A percentile compares a stretch with the other conserved stretches of the same genome.
phyloP scores from a whole-genome alignment of 805 yeast species.

The Saturnispora quitensis region DNA sequence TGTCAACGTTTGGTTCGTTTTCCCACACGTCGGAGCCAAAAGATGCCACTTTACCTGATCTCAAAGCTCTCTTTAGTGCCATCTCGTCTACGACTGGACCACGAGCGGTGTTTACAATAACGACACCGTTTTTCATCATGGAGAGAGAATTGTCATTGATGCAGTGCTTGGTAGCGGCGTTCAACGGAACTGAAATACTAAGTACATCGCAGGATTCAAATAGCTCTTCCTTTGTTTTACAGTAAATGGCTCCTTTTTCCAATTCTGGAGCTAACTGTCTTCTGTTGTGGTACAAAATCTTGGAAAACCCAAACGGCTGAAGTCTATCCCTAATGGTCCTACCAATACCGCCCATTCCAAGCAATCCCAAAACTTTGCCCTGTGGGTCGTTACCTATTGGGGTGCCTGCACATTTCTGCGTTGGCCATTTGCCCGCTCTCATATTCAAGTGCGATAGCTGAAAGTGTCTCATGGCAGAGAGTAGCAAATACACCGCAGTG shows the following conservation, averaged over 20 bases:
- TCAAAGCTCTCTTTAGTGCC: slow-evolving; percentile 46
- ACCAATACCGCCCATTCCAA: slow-evolving; percentile 90
- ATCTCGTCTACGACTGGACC: slow-evolving; percentile 73
- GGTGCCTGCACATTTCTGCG: slow-evolving; percentile 39
- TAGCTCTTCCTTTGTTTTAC: slow-evolving; percentile 54
- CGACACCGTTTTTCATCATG: slow-evolving; percentile 72
- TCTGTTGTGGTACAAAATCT: slow-evolving; percentile 68
- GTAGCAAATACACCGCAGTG: slow-evolving; percentile 40
- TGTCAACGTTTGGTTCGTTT: slow-evolving; percentile 60
- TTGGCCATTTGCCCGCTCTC: slow-evolving; percentile 54
- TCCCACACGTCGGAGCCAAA: slow-evolving; percentile 75
- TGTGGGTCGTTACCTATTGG: slow-evolving; percentile 67
- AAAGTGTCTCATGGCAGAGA: slow-evolving; percentile 51
- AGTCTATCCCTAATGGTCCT: slow-evolving; percentile 66
- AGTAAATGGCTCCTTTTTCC: slow-evolving; percentile 65
- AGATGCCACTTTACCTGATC: slow-evolving; percentile 54
- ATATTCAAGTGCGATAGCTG: slow-evolving; percentile 48
- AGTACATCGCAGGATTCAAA: slow-evolving; percentile 57
- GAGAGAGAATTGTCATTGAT: slow-evolving; percentile 50
- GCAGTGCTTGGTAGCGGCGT: slow-evolving; percentile 58
- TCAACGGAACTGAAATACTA: slow-evolving; percentile 71
- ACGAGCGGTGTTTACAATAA: slow-evolving; percentile 77
- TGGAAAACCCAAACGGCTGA: slow-evolving; percentile 66
- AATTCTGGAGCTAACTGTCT: slow-evolving; percentile 46
- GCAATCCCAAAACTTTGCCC: slow-evolving; percentile 67